Base-by-base conservation (phyloP, 2,329 filamentous ascomycete genomes). In the Akanthomyces muscarius region DNA sequence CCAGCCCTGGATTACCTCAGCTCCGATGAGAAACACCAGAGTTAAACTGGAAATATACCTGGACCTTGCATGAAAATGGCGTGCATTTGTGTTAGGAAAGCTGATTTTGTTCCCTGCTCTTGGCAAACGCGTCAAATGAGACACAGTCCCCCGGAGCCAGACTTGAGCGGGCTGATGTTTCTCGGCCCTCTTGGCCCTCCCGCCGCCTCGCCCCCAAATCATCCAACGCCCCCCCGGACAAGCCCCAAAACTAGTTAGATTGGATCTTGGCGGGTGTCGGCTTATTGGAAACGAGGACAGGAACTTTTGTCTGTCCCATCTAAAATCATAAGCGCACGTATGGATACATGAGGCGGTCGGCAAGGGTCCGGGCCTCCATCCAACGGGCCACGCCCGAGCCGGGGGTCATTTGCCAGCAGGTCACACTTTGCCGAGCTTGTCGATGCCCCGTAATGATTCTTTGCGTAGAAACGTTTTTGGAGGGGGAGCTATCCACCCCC, bases 281-380 rank as follows among this genome's bases (percentile, higher is more conserved):
- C 4, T 25, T 28, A 57, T 54, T 54, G 52, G 52, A 5, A 21
- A 42, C 36, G 16, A 28, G 36, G 54, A 48, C 45, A 42, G 56
- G 57, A 61, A 61, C 58, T 61, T 61, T 61, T 61, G 58, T 61
- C 21, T 42, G 52, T 42, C 36, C 51, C 23, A 30, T 41, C 36
- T 10, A 18, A 6, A 18, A 3, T 33, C 13, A 38, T 54, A 54
- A 54, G 52, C 36, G 36, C 36, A 55, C 5, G 6, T 11, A 41
- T 55, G 36, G 23, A 25, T 16, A 41, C 38, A 41, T 11, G 13
- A 41, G 38, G 13, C 14, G 38, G 13, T 16, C 38, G 38, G 38
- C 38, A 41, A 41, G 2, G 38, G 38, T 41, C 38, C 38, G 38
- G 38, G n/a, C 51, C 25, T 14, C 25, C 25, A 50, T 36, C 7